These are phyloP conservation scores for Vigna hirtella DNA, from an alignment of 306 rosid genomes.

Conservation along the genomic window DNA sequence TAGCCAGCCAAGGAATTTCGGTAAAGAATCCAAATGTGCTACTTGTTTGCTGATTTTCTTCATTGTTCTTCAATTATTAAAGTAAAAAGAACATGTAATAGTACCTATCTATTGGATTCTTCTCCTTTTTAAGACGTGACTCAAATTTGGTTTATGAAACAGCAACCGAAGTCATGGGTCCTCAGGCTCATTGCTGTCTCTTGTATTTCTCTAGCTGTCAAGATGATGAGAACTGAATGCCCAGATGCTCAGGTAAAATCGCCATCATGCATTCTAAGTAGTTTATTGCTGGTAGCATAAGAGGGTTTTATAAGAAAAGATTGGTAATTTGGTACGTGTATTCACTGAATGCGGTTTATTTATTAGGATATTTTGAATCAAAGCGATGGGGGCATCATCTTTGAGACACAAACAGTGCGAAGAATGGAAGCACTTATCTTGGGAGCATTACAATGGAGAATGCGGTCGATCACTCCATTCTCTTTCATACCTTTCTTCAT, in stretches of 20 bases:
- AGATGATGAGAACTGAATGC: constrained; percentile 67
- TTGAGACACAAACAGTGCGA: constrained; percentile 66
- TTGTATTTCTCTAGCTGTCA: constrained; percentile 77
- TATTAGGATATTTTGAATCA: constrained; percentile 31
- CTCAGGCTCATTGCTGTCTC: constrained; percentile 72
- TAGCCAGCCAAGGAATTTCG: constrained; percentile 68
- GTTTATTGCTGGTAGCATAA: background rate
- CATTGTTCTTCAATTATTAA: background rate
- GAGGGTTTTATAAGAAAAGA: background rate
- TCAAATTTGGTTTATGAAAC: constrained; percentile 35
- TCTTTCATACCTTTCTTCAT: constrained; percentile 72
- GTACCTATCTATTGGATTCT: constrained; percentile 22
- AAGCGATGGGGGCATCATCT: constrained; percentile 67
- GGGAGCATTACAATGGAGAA: constrained; percentile 84
- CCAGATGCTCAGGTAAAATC: constrained; percentile 63
- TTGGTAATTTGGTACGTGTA: background rate
- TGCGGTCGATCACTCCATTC: constrained; percentile 89
- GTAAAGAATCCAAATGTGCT: constrained; percentile 51
- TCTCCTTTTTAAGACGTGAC: constrained; percentile 43
- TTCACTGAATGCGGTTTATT: constrained; percentile 6
- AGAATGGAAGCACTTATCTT: constrained; percentile 77
- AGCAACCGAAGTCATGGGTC: constrained; percentile 85
- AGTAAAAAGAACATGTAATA: background rate
- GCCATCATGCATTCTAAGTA: background rate
- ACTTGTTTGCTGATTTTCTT: background rate